Conservation (phyloP, 768 basidiomycete species). For the Leccinum olivaceopallidum region DNA sequence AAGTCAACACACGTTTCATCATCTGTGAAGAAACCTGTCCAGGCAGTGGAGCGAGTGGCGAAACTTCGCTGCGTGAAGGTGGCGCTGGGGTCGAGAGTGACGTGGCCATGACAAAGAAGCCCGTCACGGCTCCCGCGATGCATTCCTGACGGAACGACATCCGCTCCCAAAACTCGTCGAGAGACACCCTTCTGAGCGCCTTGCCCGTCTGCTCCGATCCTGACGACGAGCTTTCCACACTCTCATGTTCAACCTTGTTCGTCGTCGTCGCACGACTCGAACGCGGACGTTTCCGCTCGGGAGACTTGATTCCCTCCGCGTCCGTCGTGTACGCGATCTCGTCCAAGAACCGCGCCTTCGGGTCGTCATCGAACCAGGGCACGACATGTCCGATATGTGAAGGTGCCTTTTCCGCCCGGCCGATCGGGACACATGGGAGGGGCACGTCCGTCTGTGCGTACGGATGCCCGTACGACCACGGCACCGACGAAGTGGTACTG, state of each 20-base stretch:
- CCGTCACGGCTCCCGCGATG: constrained; percentile 84
- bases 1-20: constrained; percentile 66
- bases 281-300: constrained; percentile 58
- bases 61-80: constrained; percentile 27
- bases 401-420: constrained; percentile 23
- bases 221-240: constrained; percentile 19
- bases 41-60: constrained; percentile 49
- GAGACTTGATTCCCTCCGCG: constrained; percentile 57
- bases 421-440: constrained; percentile 38
- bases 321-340: constrained; percentile 80
- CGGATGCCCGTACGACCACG: constrained; percentile 63
- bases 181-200: constrained; percentile 56
- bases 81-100: constrained; percentile 30
- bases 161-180: constrained; percentile 94
- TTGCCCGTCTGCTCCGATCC: constrained; percentile 35
- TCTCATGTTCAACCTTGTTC: constrained; percentile 17
- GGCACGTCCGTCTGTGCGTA: constrained; percentile 43
- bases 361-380: constrained; percentile 95
- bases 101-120: constrained; percentile 79
- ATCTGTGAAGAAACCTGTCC: constrained; percentile 68
- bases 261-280: constrained; percentile 16
- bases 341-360: constrained; percentile 91
- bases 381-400: constrained; percentile 66
- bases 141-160: constrained; percentile 98
- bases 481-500: constrained; percentile 17